phyloP scores from a whole-genome alignment of 768 basidiomycete species.

The Trametes coccinea region DNA sequence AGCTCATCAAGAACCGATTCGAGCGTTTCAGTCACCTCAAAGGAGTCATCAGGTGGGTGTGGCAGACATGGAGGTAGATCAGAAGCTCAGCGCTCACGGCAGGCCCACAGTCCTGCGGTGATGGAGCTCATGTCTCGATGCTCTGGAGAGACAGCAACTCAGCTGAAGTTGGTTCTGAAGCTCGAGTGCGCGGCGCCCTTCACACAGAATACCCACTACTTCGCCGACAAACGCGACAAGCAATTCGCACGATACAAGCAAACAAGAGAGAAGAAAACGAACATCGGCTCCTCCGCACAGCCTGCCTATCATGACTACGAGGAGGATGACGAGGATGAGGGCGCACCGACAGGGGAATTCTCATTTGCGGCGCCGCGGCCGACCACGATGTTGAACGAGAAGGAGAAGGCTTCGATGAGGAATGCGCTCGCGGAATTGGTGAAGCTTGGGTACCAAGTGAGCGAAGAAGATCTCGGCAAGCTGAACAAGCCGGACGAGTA shows the following conservation, averaged over 20 bases:
- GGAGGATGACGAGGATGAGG: background rate
- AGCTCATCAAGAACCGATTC: slow-evolving; percentile 37
- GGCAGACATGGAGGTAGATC: too few species aligned
- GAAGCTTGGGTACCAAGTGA: slow-evolving; percentile 41
- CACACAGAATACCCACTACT: slow-evolving; percentile 45
- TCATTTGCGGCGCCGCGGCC: background rate
- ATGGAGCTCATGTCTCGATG: background rate
- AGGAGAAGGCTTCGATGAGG: slow-evolving; percentile 29
- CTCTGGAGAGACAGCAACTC: background rate
- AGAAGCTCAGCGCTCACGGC: too few species aligned
- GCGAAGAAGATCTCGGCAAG: slow-evolving; percentile 44
- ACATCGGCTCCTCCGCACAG: background rate
- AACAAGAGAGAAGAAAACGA: slow-evolving; percentile 2
- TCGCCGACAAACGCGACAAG: slow-evolving; percentile 21
- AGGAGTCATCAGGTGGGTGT: slow-evolving; percentile 35
- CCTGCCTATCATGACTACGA: background rate
- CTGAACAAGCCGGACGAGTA: slow-evolving; percentile 51
- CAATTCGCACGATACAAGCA: slow-evolving; percentile 41
- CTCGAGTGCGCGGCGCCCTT: slow-evolving; percentile 29
- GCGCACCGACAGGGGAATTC: background rate
- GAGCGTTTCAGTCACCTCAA: slow-evolving; percentile 40
- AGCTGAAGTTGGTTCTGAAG: slow-evolving; percentile 12
- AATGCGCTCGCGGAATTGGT: slow-evolving; percentile 39
- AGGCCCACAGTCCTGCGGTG: background rate
- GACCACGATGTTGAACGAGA: background rate